Base-by-base conservation (phyloP, 805 yeast genomes). In the Ogataea glucozyma region DNA sequence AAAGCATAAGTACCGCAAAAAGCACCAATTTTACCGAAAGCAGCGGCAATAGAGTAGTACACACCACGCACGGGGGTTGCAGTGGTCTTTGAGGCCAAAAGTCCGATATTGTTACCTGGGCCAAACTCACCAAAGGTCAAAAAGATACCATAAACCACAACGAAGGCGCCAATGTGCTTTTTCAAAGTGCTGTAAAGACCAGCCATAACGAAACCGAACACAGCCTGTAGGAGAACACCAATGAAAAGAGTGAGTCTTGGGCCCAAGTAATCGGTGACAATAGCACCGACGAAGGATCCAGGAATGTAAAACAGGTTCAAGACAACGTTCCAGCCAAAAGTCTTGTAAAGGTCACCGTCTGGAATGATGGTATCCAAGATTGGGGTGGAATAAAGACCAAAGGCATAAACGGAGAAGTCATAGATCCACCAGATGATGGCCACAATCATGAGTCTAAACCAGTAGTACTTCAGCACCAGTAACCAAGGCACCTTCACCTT, bases 281-380 rank as follows among this genome's bases (percentile, higher is more conserved):
- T 58, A n/a, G 95, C 96, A 58, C 98, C 97, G 17, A 85, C 61
- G 62, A 88, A 78, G 1, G 96, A 75, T 54, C 97, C 98, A 11
- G 97, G 97, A 27, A 90, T 67, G 65, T 90, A 89, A 66, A 91
- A 90, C 56, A 85, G 70, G 66, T 88, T 88, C 57, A 90, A 76
- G 6, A 91, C 91, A 47, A 86, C 85, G 64, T 85, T 87, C 97
- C 97, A 91, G 39, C 96, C 97, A 66, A 88, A 87, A 18, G 86
- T 75, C 62, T 80, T 75, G 67, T 82, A 82, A 46, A 88, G 66
- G 52, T 83, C 76, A 31, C 76, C 75, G 40, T 73, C 79, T 9
- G 81, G 76, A 46, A 86, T 75, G 41, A 85, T 69, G 30, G 68
- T 60, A 30, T 70, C 68, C 50, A 89, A 68, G 53, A 91, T 88